phyloP scores from a whole-genome alignment of 805 yeast species.

The Candida palmyrensis region DNA sequence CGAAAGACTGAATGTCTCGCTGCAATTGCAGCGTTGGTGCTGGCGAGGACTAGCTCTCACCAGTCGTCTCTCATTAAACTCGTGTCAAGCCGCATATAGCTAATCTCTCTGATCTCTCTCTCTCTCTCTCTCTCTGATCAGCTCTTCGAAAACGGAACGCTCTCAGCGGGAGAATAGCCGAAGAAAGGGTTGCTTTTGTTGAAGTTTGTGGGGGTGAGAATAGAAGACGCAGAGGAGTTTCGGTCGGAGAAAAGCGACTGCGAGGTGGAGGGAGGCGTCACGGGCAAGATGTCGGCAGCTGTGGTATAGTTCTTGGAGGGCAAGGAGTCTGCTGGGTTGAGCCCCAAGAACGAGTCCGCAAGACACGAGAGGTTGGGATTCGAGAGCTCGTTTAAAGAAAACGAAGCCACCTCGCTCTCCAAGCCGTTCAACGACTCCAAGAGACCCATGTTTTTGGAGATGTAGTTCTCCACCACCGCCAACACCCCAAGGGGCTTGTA shows the following conservation, averaged over 20 bases:
- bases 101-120: too few species aligned
- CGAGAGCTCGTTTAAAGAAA: slow-evolving; percentile 1
- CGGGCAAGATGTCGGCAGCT: slow-evolving; percentile 2
- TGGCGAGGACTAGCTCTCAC: slow-evolving; percentile 3
- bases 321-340: slow-evolving; percentile 1
- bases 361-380: slow-evolving; percentile 4
- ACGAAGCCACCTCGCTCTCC: slow-evolving; percentile 1
- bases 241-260: slow-evolving; percentile 9
- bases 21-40: background rate
- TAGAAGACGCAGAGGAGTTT: slow-evolving; percentile 9
- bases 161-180: slow-evolving; percentile 3
- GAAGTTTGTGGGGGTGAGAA: slow-evolving; percentile 7
- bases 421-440: slow-evolving; percentile 3
- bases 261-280: slow-evolving; percentile 10
- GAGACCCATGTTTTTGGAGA: slow-evolving; percentile 2
- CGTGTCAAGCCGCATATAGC: too few species aligned
- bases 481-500: slow-evolving; percentile 49
- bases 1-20: too few species aligned
- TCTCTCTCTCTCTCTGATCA: too few species aligned
- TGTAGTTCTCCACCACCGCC: slow-evolving; percentile 36
- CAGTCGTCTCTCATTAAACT: too few species aligned
- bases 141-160: too few species aligned
- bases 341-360: slow-evolving; percentile 3
- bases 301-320: background rate
- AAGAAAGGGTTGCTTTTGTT: slow-evolving; percentile 5